Evolutionary conservation across 2,329 filamentous ascomycete species (phyloP).

Genomic region (Sporothrix dimorphospora): DNA sequence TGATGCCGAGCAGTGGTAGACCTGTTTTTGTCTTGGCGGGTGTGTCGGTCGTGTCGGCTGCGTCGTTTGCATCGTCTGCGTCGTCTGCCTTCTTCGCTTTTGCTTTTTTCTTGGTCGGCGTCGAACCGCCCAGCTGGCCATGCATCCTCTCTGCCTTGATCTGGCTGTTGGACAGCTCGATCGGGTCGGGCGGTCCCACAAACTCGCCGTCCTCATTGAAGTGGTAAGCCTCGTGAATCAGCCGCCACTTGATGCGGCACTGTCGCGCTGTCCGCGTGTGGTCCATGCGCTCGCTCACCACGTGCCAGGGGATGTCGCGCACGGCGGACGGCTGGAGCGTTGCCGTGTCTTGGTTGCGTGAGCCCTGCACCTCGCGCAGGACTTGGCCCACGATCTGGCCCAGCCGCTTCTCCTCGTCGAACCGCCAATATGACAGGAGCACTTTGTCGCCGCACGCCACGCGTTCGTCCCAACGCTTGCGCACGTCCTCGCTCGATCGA

Average conservation of each 20-base stretch:
- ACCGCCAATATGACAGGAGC: slow-evolving; percentile 60
- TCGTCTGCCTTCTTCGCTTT: background rate
- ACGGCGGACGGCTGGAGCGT: slow-evolving; percentile 41
- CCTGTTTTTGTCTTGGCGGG: background rate
- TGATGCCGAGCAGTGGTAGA: slow-evolving; percentile 24
- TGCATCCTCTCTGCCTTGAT: slow-evolving; percentile 25
- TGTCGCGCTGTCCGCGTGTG: slow-evolving; percentile 66
- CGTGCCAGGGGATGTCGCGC: slow-evolving; percentile 66
- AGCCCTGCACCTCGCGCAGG: slow-evolving; percentile 51
- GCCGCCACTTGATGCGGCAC: slow-evolving; percentile 69
- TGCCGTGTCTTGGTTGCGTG: slow-evolving; percentile 41
- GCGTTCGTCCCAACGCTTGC: slow-evolving; percentile 72
- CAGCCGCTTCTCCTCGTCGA: slow-evolving; percentile 61
- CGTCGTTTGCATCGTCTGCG: background rate
- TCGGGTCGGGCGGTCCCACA: slow-evolving; percentile 27
- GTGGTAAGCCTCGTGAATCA: slow-evolving; percentile 33
- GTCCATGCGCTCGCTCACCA: slow-evolving; percentile 65
- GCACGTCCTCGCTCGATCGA: slow-evolving; percentile 66
- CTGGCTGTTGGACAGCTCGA: slow-evolving; percentile 24
- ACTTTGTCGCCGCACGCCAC: slow-evolving; percentile 59
- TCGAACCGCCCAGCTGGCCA: background rate
- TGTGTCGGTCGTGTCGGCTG: background rate
- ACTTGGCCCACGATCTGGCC: slow-evolving; percentile 56
- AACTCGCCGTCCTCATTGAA: slow-evolving; percentile 28
- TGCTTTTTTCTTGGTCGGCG: background rate